phyloP scores from a whole-genome alignment of 192 early-diverging fungal species.

The Linnemannia schmuckeri region DNA sequence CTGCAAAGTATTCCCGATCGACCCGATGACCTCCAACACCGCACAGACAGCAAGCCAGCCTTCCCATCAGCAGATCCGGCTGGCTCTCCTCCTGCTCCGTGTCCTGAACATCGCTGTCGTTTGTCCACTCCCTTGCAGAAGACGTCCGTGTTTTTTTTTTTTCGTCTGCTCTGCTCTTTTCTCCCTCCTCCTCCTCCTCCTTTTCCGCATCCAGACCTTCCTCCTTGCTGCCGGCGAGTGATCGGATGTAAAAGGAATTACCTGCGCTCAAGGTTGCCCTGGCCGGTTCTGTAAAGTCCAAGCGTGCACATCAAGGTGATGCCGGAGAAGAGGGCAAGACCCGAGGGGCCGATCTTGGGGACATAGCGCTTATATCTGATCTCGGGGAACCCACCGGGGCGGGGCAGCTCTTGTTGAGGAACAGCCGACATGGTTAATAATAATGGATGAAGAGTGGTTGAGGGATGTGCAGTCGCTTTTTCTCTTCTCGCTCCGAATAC shows the following conservation, averaged over 20 bases:
- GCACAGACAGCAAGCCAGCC: neutral
- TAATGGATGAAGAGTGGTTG: neutral
- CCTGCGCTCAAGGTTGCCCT: slow-evolving; percentile 79
- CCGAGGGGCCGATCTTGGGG: slow-evolving; percentile 92
- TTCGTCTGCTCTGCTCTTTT: too few relatives aligned
- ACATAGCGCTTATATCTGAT: slow-evolving; percentile 91
- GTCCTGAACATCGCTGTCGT: neutral
- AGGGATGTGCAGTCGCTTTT: neutral
- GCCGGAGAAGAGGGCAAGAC: slow-evolving; percentile 82
- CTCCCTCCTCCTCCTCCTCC: neutral
- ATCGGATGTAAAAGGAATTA: slow-evolving; percentile 43
- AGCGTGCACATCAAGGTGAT: slow-evolving; percentile 82
- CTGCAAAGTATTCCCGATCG: neutral
- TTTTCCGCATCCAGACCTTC: neutral
- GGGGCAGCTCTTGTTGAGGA: slow-evolving; percentile 78
- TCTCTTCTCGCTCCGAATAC: neutral
- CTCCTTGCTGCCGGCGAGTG: neutral
- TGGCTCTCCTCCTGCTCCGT: neutral
- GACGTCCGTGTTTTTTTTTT: too few relatives aligned
- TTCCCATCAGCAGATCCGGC: neutral
- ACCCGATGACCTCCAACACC: neutral
- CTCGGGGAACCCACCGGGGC: slow-evolving; percentile 84
- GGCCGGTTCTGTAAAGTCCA: slow-evolving; percentile 81
- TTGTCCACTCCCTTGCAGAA: neutral
- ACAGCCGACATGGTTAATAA: slow-evolving; percentile 33